Evolutionary conservation across 306 rosid species (phyloP).

Genomic region (Quercus alba): DNA sequence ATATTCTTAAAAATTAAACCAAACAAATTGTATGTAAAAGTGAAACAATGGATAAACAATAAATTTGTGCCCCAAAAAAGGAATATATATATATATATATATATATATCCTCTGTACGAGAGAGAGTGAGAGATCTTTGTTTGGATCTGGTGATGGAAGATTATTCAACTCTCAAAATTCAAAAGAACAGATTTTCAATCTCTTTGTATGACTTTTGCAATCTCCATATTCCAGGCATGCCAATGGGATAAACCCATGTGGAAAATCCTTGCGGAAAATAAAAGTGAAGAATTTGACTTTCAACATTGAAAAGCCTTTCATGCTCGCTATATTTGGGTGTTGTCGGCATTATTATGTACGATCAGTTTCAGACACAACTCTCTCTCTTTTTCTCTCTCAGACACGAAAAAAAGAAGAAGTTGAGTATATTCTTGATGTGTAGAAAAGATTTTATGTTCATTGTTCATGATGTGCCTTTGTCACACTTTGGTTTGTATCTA

Average conservation of each 20-base stretch:
- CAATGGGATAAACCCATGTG: constrained; percentile 30
- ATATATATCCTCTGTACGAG: constrained; percentile 19
- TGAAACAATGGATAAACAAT: too few species aligned
- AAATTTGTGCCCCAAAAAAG: constrained; percentile 4
- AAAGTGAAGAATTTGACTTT: constrained; percentile 48
- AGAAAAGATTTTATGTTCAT: constrained; percentile 3
- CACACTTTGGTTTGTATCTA: too few species aligned
- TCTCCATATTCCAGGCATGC: constrained; percentile 43
- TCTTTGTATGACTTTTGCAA: constrained; percentile 33
- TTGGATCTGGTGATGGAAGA: constrained; percentile 33
- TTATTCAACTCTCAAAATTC: constrained; percentile 20
- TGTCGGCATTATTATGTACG: constrained; percentile 60
- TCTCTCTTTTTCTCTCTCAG: constrained; percentile 13
- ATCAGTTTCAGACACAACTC: constrained; percentile 37
- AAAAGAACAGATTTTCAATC: constrained; percentile 30
- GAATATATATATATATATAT: too few species aligned
- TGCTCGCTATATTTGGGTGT: constrained; percentile 44
- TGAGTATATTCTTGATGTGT: constrained; percentile 13
- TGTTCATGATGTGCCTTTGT: neutral
- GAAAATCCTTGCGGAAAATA: constrained; percentile 8
- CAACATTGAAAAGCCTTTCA: constrained; percentile 34
- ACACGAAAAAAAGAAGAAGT: constrained; percentile 20
- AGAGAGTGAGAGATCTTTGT: constrained; percentile 24
- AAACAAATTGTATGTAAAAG: too few species aligned
- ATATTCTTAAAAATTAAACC: too few species aligned